phyloP scores from a whole-genome alignment of 1,139 yeast species.

The Pneumocystis carinii region DNA sequence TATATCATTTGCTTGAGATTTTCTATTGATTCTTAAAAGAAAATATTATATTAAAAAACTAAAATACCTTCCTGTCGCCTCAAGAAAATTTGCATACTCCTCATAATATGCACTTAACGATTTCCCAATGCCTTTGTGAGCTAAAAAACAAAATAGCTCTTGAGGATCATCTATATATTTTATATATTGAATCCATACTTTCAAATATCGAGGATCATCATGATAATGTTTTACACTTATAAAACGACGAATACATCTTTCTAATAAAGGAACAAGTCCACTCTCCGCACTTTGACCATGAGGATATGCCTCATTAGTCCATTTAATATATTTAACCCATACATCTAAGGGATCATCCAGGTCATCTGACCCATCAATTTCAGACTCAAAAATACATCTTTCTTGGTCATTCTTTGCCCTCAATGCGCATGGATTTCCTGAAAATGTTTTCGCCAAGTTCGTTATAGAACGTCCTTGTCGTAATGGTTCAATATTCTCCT shows the following conservation, averaged over 20 bases:
- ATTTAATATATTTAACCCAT: constrained; percentile 52
- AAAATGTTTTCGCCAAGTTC: constrained; percentile 37
- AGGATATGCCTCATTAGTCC: constrained; percentile 57
- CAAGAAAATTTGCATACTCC: constrained; percentile 58
- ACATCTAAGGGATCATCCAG: constrained; percentile 72
- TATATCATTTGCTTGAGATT: constrained; percentile 47
- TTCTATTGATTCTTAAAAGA: constrained; percentile 16
- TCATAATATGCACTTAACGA: constrained; percentile 62
- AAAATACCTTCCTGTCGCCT: constrained; percentile 28
- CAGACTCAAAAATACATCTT: constrained; percentile 30
- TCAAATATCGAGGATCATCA: constrained; percentile 67
- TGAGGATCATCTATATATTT: constrained; percentile 54
- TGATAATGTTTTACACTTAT: constrained; percentile 52
- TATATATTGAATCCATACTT: constrained; percentile 67
- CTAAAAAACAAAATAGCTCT: constrained; percentile 59
- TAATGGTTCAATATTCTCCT: constrained; percentile 66
- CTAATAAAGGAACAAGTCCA: constrained; percentile 51
- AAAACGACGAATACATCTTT: constrained; percentile 57
- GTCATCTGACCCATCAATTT: constrained; percentile 36
- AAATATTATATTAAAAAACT: neutral
- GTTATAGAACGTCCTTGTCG: constrained; percentile 57
- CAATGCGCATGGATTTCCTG: constrained; percentile 14
- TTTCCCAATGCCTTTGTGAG: constrained; percentile 58
- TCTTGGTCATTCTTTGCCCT: constrained; percentile 6
- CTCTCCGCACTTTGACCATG: constrained; percentile 54